Base-by-base conservation (phyloP, 306 rosid species). In the Prosopis cineraria region DNA sequence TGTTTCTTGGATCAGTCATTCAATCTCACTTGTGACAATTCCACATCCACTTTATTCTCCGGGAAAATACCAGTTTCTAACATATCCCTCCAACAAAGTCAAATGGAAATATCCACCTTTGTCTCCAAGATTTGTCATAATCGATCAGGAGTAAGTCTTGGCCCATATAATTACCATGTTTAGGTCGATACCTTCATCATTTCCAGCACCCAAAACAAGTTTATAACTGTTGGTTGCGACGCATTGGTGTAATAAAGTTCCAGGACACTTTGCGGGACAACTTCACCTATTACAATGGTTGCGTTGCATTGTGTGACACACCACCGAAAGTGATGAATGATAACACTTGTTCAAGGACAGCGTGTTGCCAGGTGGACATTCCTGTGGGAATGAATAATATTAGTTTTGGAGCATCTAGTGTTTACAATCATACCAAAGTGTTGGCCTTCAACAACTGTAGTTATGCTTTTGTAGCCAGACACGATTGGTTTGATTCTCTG, bases 371-470 rank as follows among this genome's bases (percentile, higher is more conserved):
- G 13, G 43, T 39, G 43, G 43, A 39, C 10, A 8, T 39, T 8
- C 43, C 43, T 8, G 43, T 0, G 43, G 43, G 43, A 39, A 39
- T 39, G 12, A 39, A 39, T 39, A 39, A 39, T 39, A 39, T 39
- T 12, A 39, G 12, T 0, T 2, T 48, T 17, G 0, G 0, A 0
- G 80, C 40, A 1, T 0, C 0, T 0, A 87, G 88, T 75, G 79
- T 3, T n/a, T 0, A 9, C 0, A 74, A 79, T 3, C 68, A 67
- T 10, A 3, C 10, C 8, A 4, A 10, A 0, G 36, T 68, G 4
- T 5, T 3, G 58, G 1, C 43, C 30, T 77, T 77, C 68, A 77
- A 77, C 36, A 62, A 82, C 1, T 87, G 91, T 60, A 75, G 87
- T 30, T 85, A 77, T 63, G 81, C 85, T n/a, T 79, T 87, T 63